phyloP scores from a whole-genome alignment of 2,329 filamentous ascomycete species.

The Trichophaea hybrida region DNA sequence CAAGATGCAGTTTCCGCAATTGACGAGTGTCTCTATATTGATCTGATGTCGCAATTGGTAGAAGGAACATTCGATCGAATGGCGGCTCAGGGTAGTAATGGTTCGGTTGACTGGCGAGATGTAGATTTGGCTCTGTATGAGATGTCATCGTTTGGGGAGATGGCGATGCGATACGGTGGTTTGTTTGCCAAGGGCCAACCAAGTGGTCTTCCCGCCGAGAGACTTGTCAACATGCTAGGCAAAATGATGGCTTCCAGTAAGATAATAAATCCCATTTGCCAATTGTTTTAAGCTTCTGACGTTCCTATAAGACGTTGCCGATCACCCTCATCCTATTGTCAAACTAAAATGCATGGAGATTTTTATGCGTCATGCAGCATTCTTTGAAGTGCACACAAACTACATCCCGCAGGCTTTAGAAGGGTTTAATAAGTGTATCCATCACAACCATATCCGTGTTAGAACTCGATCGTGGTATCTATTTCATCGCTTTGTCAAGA shows the following conservation, averaged over 20 bases:
- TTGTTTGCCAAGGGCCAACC: constrained; percentile 76
- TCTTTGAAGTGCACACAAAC: constrained; percentile 72
- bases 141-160: constrained; percentile 89
- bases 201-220: constrained; percentile 61
- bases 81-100: constrained; percentile 47
- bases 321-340: constrained; percentile 62
- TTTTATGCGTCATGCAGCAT: constrained; percentile 80
- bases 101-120: constrained; percentile 79
- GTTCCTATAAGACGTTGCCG: constrained; percentile 8
- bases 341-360: constrained; percentile 98
- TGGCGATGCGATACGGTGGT: constrained; percentile 77
- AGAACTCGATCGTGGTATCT: constrained; percentile 92
- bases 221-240: constrained; percentile 80
- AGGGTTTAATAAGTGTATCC: constrained; percentile 78
- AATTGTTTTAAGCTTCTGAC: not conserved
- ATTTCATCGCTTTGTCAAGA: constrained; percentile 83
- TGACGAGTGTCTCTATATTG: constrained; percentile 75
- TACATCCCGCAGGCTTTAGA: constrained; percentile 79
- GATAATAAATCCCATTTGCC: constrained; percentile 25
- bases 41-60: constrained; percentile 78
- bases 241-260: constrained; percentile 86
- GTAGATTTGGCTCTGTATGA: constrained; percentile 86
- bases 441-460: constrained; percentile 75
- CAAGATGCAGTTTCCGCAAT: constrained; percentile 87
- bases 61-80: constrained; percentile 72